These are phyloP conservation scores for Marasmius oreades DNA, from an alignment of 1,284 basidiomycete genomes.

Conservation along the genomic window DNA sequence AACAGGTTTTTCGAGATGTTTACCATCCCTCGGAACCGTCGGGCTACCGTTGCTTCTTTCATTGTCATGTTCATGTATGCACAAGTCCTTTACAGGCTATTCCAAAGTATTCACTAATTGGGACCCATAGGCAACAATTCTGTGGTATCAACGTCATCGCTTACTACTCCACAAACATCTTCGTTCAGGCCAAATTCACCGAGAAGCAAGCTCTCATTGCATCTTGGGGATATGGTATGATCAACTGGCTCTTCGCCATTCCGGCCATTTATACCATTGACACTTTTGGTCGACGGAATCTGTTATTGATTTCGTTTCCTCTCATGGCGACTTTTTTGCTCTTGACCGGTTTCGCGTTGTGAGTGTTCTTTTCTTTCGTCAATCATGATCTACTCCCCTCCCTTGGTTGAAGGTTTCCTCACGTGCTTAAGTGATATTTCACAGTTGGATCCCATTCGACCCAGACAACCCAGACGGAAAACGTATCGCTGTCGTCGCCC, in stretches of 20 bases:
- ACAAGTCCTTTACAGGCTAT: constrained; percentile 29
- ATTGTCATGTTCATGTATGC: constrained; percentile 58
- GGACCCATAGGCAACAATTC: constrained; percentile 13
- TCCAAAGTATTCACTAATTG: not conserved
- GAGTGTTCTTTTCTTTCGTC: constrained; percentile 45
- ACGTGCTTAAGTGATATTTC: constrained; percentile 47
- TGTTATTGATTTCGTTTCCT: constrained; percentile 58
- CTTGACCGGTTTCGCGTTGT: constrained; percentile 58
- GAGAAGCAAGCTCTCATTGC: constrained; percentile 52
- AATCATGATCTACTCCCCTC: no score
- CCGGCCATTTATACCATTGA: constrained; percentile 61
- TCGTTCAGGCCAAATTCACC: constrained; percentile 52
- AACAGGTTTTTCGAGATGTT: constrained; percentile 46
- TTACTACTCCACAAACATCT: constrained; percentile 71
- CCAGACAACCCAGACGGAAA: not conserved
- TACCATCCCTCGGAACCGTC: constrained; percentile 62
- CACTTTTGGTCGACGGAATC: constrained; percentile 56
- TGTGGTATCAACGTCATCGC: constrained; percentile 47
- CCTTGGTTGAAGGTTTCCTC: no score
- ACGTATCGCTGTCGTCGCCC: not conserved
- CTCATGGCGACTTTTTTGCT: constrained; percentile 58
- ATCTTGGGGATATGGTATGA: constrained; percentile 52
- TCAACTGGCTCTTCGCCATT: constrained; percentile 63
- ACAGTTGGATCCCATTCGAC: constrained; percentile 29
- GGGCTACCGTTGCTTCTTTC: constrained; percentile 65